Percentiles rank a stretch among this genome's conserved stretches.
Evolutionary conservation across 2,329 filamentous ascomycete species (phyloP).

Genomic region (Aspergillus alliaceus): DNA sequence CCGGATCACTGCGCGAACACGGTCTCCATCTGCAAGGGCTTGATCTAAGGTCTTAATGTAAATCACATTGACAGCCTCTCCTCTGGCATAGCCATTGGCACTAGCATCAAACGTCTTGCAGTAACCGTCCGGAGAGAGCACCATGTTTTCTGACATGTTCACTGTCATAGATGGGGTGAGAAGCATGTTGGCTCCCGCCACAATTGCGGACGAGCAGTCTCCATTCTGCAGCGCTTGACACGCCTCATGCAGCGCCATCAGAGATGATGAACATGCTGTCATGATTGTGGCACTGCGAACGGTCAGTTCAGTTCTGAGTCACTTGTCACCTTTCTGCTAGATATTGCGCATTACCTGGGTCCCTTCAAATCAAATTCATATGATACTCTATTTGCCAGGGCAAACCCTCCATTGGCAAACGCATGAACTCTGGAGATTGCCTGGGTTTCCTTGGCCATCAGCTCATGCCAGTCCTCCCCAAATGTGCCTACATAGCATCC

Average conservation of each 20-base stretch:
- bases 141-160: constrained; percentile 29
- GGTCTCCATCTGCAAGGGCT: constrained; percentile 28
- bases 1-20: constrained; percentile 31
- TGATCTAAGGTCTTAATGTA: constrained; percentile 27
- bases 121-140: constrained; percentile 31
- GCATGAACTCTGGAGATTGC: too few species aligned
- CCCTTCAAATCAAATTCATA: constrained; percentile 14
- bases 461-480: constrained; percentile 26
- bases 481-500: constrained; percentile 28
- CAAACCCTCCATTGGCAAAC: constrained; percentile 10
- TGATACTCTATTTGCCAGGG: constrained; percentile 10
- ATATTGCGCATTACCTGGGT: too few species aligned
- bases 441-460: constrained; percentile 17
- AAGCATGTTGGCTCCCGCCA: constrained; percentile 36
- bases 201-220: constrained; percentile 23
- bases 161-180: constrained; percentile 25
- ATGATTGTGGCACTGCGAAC: too few species aligned
- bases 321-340: too few species aligned
- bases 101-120: constrained; percentile 26
- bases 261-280: constrained; percentile 38
- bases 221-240: constrained; percentile 21
- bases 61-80: constrained; percentile 31
- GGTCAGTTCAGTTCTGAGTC: too few species aligned
- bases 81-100: constrained; percentile 33
- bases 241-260: constrained; percentile 26